Conservation (phyloP, 345 rosid species). For the Geranium brycei region DNA sequence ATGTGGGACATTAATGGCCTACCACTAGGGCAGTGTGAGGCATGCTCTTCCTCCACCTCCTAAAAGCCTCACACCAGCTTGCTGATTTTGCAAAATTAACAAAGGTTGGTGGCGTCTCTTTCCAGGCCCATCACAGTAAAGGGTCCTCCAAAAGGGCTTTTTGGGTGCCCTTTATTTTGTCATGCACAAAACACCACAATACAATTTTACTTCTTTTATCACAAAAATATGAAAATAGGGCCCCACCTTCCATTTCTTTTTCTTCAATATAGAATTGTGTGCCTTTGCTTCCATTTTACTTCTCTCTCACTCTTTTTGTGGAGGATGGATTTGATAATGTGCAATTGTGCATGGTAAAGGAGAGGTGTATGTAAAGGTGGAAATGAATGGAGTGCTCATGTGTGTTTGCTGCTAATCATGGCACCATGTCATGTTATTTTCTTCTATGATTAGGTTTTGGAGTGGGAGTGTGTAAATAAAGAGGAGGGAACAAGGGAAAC, state of each 20-base stretch:
- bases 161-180: not conserved
- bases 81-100: slow-evolving; percentile 23
- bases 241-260: slow-evolving; percentile 26
- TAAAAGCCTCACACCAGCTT: not conserved
- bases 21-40: not conserved
- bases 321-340: not conserved
- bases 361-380: not conserved
- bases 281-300: slow-evolving; percentile 54
- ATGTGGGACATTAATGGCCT: not conserved
- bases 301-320: slow-evolving; percentile 12
- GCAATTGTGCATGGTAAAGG: not conserved
- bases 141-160: slow-evolving; percentile 4
- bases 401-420: not conserved
- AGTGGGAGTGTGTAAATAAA: not conserved
- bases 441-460: not conserved
- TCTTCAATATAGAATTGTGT: slow-evolving; percentile 26
- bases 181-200: not conserved
- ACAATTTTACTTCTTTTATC: not conserved
- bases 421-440: too few relatives aligned
- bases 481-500: not conserved
- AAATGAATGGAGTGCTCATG: not conserved
- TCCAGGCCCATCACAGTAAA: slow-evolving; percentile 2
- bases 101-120: slow-evolving; percentile 12
- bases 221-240: not conserved
- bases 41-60: not conserved